A percentile compares a stretch with the other conserved stretches of the same genome.
Evolutionary conservation across 768 basidiomycete species (phyloP).

Genomic region (Mycena amicta): DNA sequence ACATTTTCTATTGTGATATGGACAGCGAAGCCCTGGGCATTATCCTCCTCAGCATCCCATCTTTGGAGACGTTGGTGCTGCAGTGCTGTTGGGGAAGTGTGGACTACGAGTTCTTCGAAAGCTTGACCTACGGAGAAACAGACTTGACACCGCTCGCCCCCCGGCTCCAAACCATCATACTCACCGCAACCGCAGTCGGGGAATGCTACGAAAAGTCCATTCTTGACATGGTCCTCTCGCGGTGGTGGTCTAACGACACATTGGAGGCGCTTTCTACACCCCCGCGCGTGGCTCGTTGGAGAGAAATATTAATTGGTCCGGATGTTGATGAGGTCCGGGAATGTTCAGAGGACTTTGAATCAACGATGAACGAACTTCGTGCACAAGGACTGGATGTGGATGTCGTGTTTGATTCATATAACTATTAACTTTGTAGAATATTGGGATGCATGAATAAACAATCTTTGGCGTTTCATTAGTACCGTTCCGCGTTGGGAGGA

Average conservation of each 20-base stretch:
- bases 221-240: not conserved
- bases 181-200: not conserved
- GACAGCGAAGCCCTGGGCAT: not conserved
- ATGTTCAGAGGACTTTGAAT: not conserved
- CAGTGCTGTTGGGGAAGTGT: not conserved
- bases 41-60: not conserved
- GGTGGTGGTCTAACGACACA: conserved; percentile 4
- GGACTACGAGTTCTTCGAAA: not conserved
- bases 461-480: too few species aligned
- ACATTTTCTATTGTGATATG: not conserved
- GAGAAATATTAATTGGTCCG: not conserved
- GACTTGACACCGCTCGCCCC: not conserved
- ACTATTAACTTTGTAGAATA: too few species aligned
- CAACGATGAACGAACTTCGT: too few species aligned
- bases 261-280: not conserved
- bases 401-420: too few species aligned
- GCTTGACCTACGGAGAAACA: not conserved
- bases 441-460: too few species aligned
- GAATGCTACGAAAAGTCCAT: not conserved
- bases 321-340: too few species aligned
- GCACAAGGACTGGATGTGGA: too few species aligned
- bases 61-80: not conserved
- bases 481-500: too few species aligned
- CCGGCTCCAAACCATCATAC: not conserved
- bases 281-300: not conserved